Base-by-base conservation (phyloP, 2,329 filamentous ascomycete species). In the Lachnellula arida region DNA sequence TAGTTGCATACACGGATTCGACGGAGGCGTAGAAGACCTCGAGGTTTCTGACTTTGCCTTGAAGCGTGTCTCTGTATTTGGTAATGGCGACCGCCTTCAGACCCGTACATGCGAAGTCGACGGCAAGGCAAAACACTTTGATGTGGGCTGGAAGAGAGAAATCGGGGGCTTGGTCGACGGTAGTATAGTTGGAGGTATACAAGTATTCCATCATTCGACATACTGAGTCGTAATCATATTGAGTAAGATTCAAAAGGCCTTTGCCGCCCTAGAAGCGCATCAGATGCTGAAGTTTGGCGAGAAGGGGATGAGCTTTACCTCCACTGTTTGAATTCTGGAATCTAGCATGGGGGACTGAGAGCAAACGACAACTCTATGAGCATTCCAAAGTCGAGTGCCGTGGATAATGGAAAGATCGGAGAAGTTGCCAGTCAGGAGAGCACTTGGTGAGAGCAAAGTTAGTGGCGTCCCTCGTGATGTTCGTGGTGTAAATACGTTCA, bases 361-460 rank as follows among this genome's bases (percentile, higher is more conserved):
- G 23, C 58, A 62, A 2, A 67, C 56, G 9, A 67, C 53, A 4
- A 66, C 58, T 49, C 61, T 63, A 46, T 66, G 65, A 1, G 64
- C 62, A 25, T 55, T 59, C 65, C 64, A 67, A 35, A 46, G 44
- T 4, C 51, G 55, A 1, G 48, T n/a, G 5, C 58, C 55, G n/a
- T 66, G 64, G 1, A 55, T 48, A 17, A 67, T 56, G 0, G 48
- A 62, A 22, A 67, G 32, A 40, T 67, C 65, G 6, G 64, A 66
- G 47, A 60, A 67, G 39, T 61, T 58, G 25, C 65, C 65, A 6
- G 59, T 51, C 25, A 56, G 17, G 11, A 66, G 58, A 25, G 61
- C 62, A 14, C 64, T 66, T 34, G n/a, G 8, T 25, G 44, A 23
- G 19, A 6, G 15, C 14, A 19, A 40, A 17, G 11, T 40, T 9